Percentiles rank a stretch among this genome's conserved stretches.
Conservation (phyloP, 768 basidiomycete genomes). For the Lentinula guzmanii region DNA sequence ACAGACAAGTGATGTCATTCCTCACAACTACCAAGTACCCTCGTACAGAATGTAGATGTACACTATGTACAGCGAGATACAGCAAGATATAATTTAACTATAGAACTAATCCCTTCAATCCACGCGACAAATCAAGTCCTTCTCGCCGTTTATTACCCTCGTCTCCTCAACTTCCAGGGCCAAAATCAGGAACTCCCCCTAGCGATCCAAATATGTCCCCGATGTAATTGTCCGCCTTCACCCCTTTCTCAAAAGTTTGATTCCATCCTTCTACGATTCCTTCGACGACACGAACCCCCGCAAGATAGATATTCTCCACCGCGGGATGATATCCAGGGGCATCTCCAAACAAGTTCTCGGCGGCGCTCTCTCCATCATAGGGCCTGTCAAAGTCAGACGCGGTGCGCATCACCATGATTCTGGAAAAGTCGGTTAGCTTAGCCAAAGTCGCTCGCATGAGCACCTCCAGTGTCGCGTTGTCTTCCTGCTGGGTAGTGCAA, state of each 20-base stretch:
- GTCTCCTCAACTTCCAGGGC: neutral
- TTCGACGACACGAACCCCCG: constrained; percentile 28
- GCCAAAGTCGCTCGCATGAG: constrained; percentile 27
- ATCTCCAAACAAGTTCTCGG: constrained; percentile 21
- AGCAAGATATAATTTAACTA: neutral
- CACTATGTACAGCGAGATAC: neutral
- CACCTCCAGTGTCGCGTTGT: constrained; percentile 32
- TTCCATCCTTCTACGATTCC: constrained; percentile 28
- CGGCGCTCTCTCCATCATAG: constrained; percentile 13
- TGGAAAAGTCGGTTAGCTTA: constrained; percentile 27
- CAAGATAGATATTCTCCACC: constrained; percentile 28
- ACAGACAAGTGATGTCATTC: neutral
- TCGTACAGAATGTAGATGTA: too few relatives aligned
- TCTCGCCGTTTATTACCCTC: neutral
- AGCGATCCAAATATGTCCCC: constrained; percentile 21
- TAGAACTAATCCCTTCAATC: neutral
- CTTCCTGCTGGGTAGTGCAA: constrained; percentile 32
- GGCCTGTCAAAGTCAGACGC: constrained; percentile 26
- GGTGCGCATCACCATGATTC: constrained; percentile 31
- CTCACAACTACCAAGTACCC: too few relatives aligned
- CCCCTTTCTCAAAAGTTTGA: constrained; percentile 22
- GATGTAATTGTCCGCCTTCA: constrained; percentile 21
- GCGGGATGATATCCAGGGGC: constrained; percentile 26
- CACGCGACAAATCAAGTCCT: neutral
- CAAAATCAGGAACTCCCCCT: constrained; percentile 12